A percentile compares a stretch with the other conserved stretches of the same genome.
Evolutionary conservation across 352 stramenopile genomes (phyloP).

Genomic region (Pythium plurisporium): DNA sequence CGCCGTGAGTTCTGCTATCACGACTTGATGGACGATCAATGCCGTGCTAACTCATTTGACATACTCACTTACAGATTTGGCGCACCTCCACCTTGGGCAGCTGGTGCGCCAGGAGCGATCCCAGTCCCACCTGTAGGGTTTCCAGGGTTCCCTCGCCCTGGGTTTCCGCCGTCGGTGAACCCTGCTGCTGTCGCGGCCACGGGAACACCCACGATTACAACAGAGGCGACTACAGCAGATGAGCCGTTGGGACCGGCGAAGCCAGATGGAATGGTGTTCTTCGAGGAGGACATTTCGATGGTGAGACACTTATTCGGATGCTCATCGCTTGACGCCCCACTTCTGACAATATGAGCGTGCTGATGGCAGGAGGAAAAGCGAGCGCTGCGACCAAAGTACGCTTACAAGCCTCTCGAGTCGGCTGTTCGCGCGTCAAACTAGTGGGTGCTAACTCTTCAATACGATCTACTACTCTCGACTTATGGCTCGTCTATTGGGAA

Average conservation of each 20-base stretch:
- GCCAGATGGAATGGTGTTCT: conserved; percentile 27
- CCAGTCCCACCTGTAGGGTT: conserved; percentile 3
- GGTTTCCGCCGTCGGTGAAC: conserved; percentile 4
- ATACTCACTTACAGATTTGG: conserved; percentile 13
- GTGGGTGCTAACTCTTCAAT: conserved; percentile 19
- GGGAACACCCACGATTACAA: neutral
- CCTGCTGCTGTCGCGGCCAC: neutral
- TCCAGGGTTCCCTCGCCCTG: conserved; percentile 11
- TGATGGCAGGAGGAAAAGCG: conserved; percentile 74
- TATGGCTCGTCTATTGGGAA: conserved; percentile 5
- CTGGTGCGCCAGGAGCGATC: neutral
- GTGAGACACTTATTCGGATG: neutral
- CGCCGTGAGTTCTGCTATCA: conserved; percentile 19
- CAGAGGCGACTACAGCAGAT: neutral
- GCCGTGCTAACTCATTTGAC: neutral
- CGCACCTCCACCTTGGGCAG: conserved; percentile 19
- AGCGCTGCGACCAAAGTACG: conserved; percentile 71
- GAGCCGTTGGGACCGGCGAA: conserved; percentile 17
- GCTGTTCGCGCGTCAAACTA: conserved; percentile 14
- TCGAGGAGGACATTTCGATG: conserved; percentile 25
- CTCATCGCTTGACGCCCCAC: neutral
- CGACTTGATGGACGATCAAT: neutral
- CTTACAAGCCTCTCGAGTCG: conserved; percentile 42
- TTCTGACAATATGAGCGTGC: neutral
- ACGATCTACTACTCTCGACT: conserved; percentile 18